A percentile compares a stretch with the other conserved stretches of the same genome.
Conservation (phyloP, 768 basidiomycete genomes). For the Leucogyrophana mollusca region DNA sequence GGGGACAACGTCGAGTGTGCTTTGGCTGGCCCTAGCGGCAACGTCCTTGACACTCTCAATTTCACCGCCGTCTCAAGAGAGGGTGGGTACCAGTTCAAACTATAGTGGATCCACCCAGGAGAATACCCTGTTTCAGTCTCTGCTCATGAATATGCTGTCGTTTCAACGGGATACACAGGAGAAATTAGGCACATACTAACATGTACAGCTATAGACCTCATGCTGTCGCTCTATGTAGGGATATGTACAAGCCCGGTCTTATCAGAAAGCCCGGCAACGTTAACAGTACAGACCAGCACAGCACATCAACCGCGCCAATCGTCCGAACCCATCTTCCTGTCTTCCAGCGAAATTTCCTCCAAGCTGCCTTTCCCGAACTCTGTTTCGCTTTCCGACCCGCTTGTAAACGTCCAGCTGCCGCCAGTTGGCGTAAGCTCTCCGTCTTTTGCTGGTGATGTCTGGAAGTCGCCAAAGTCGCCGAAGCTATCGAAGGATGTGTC, state of each 20-base stretch:
- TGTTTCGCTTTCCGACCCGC: conserved; percentile 30
- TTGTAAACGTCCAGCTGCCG: conserved; percentile 71
- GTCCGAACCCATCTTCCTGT: conserved; percentile 13
- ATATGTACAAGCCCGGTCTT: conserved; percentile 1
- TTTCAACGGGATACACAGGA: neutral
- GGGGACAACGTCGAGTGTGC: conserved; percentile 81
- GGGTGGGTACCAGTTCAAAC: conserved; percentile 64
- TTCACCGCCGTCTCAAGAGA: conserved; percentile 66
- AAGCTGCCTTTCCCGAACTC: conserved; percentile 26
- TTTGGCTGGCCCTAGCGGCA: conserved; percentile 53
- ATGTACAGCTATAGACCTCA: conserved; percentile 12
- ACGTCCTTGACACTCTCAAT: conserved; percentile 58
- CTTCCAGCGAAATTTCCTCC: conserved; percentile 27
- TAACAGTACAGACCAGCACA: neutral
- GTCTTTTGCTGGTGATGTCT: conserved; percentile 40
- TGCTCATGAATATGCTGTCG: neutral
- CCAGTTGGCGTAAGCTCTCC: conserved; percentile 61
- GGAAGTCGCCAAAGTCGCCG: conserved; percentile 77
- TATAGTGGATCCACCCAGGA: conserved; percentile 12
- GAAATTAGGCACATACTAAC: conserved; percentile 9
- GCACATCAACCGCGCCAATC: conserved; percentile 8
- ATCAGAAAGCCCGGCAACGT: neutral
- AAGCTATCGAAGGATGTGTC: conserved; percentile 67
- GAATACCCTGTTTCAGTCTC: too few species aligned
- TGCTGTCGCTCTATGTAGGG: conserved; percentile 14